A percentile compares a stretch with the other conserved stretches of the same genome.
Evolutionary conservation across 1,284 basidiomycete species (phyloP).

Genomic region (Marasmius oreades): DNA sequence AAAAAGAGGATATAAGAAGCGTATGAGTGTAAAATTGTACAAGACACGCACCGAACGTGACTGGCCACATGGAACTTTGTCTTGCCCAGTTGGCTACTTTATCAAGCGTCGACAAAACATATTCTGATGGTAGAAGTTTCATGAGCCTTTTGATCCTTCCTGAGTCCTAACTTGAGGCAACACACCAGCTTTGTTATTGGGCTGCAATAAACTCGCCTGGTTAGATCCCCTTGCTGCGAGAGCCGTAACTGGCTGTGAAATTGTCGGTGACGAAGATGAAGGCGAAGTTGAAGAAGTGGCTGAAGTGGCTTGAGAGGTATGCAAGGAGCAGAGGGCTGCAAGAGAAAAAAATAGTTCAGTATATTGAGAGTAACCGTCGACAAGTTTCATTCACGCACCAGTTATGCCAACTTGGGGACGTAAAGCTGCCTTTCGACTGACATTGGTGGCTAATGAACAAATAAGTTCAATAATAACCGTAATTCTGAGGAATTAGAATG

Average conservation of each 20-base stretch:
- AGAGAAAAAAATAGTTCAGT: conserved; percentile 5
- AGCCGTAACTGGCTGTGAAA: conserved; percentile 51
- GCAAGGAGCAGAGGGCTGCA: conserved; percentile 54
- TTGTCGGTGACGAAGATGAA: conserved; percentile 35
- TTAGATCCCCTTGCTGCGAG: conserved; percentile 78
- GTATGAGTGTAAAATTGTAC: conserved; percentile 7
- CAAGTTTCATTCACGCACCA: conserved; percentile 30
- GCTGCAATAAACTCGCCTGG: conserved; percentile 84
- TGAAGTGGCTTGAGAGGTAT: conserved; percentile 38
- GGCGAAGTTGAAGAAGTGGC: conserved; percentile 25
- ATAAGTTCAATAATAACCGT: conserved; percentile 8
- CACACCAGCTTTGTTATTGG: conserved; percentile 86
- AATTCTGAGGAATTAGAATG: not conserved
- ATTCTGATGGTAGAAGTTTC: conserved; percentile 57
- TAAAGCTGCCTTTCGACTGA: conserved; percentile 43
- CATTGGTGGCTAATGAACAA: conserved; percentile 34
- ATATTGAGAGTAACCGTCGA: not conserved
- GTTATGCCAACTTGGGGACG: conserved; percentile 42
- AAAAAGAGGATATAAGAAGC: not conserved
- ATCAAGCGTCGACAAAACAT: conserved; percentile 94
- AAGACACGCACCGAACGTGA: conserved; percentile 81
- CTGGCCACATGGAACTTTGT: conserved; percentile 99
- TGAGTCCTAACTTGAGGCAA: conserved; percentile 14
- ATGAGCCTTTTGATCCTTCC: not conserved
- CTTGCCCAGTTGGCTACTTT: conserved; percentile 98